These are phyloP conservation scores for Trifolium repens DNA, from an alignment of 306 rosid genomes.

Conservation along the genomic window DNA sequence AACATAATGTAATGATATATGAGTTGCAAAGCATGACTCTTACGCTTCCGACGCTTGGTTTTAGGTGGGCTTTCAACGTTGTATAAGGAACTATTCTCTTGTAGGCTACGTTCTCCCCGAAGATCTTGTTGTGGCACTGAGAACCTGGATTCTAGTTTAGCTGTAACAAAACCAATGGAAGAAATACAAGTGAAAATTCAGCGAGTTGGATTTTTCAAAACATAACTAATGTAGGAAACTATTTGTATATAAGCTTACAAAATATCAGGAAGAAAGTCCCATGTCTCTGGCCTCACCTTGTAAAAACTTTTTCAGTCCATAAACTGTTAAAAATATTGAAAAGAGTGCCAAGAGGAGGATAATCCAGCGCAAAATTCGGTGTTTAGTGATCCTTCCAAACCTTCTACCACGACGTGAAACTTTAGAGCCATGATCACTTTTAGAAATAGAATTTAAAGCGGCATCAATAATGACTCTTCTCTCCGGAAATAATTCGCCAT, in stretches of 20 bases:
- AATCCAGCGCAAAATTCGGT: constrained; percentile 54
- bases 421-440: constrained; percentile 53
- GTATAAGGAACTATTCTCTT: constrained; percentile 37
- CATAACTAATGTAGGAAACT: constrained; percentile 11
- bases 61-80: constrained; percentile 48
- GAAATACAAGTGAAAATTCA: constrained; percentile 30
- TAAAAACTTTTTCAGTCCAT: constrained; percentile 59
- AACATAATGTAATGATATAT: constrained; percentile 20
- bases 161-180: constrained; percentile 44
- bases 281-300: constrained; percentile 57
- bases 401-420: constrained; percentile 69
- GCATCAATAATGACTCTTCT: constrained; percentile 53
- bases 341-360: constrained; percentile 55
- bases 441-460: constrained; percentile 35
- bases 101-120: constrained; percentile 38
- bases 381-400: constrained; percentile 65
- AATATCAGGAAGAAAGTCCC: constrained; percentile 23
- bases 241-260: constrained; percentile 32
- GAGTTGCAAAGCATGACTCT: constrained; percentile 42
- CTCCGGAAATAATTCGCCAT: constrained; percentile 55
- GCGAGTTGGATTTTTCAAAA: constrained; percentile 17
- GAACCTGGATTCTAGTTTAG: constrained; percentile 54
- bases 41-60: constrained; percentile 74
- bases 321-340: constrained; percentile 57
- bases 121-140: constrained; percentile 22